Conservation (phyloP, 225 moss, liverwort and hornwort species). For the Thuidium tamariscinum region DNA sequence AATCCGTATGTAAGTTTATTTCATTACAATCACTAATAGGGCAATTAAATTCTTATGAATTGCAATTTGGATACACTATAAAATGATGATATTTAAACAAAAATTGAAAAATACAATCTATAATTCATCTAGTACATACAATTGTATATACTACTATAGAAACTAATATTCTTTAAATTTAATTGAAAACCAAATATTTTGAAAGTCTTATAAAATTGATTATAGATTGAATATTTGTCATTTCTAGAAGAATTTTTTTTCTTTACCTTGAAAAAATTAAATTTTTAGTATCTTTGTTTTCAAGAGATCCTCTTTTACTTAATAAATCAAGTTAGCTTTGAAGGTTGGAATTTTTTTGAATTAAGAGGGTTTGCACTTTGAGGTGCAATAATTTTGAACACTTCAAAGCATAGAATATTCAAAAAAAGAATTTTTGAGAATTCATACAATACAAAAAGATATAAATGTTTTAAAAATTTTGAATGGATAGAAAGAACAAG, state of each 20-base stretch:
- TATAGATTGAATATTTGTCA: neutral
- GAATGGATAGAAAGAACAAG: neutral
- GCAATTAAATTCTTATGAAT: too few relatives aligned
- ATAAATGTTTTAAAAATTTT: neutral
- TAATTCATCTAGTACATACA: neutral
- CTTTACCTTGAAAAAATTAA: neutral
- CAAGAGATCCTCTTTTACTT: accelerated
- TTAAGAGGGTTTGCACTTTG: accelerated
- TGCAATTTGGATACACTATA: accelerated
- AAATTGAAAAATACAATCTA: neutral
- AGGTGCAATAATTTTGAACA: neutral
- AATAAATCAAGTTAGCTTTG: accelerated
- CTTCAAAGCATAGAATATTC: neutral
- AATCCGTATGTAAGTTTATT: neutral
- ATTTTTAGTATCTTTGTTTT: accelerated
- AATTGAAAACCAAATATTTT: neutral
- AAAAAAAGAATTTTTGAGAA: too few relatives aligned
- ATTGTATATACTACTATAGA: neutral
- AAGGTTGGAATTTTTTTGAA: neutral
- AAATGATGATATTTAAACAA: neutral
- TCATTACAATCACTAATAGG: neutral
- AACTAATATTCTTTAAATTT: neutral
- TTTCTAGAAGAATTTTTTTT: too few relatives aligned
- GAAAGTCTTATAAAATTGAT: neutral
- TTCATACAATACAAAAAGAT: neutral